Base-by-base conservation (phyloP, 345 rosid species). In the Arabidopsis thaliana region DNA sequence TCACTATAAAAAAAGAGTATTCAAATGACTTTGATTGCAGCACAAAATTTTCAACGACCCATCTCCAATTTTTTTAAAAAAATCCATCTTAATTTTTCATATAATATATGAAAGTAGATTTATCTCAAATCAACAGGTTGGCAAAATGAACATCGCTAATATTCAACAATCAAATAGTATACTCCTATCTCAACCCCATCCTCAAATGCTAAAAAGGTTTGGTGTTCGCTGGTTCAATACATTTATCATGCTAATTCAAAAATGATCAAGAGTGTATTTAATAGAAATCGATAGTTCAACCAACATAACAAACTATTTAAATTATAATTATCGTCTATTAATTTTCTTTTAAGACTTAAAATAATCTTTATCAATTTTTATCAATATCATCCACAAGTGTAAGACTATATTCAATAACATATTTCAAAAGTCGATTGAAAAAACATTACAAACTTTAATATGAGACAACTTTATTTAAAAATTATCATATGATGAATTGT, bases 111-210 rank as follows among this genome's bases (percentile, higher is more conserved):
- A 63, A 64, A 65, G 22, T 57, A 71, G 57, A 50, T 65, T 49
- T 65, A 38, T 71, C 8, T 71, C 76, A 65, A 71, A 71, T 49
- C 40, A 77, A 78, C 33, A 71, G 24, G 70, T 76, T 60, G 69
- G 58, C 69, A 75, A 20, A 33, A 14, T 30, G 6, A 68, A 52
- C 62, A 60, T 76, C 55, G 3, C 32, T 60, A 52, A 23, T 28
- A 37, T 66, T 74, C 78, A 74, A 74, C 72, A 12, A 56, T 57
- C 11, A 65, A 65, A 42, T 7, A 53, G 70, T 42, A 55, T 16
- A 28, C 30, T 42, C 33, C 22, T 61, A 40, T 30, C 0, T 6
- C 45, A 44, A 46, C 48, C 12, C 3, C 63, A 62, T 62, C 44
- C 37, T 50, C 70, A 42, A 72, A 55, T 63, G 55, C 63, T 73